Evolutionary conservation across 345 rosid genomes (phyloP).

Genomic region (Hirschfeldia incana): DNA sequence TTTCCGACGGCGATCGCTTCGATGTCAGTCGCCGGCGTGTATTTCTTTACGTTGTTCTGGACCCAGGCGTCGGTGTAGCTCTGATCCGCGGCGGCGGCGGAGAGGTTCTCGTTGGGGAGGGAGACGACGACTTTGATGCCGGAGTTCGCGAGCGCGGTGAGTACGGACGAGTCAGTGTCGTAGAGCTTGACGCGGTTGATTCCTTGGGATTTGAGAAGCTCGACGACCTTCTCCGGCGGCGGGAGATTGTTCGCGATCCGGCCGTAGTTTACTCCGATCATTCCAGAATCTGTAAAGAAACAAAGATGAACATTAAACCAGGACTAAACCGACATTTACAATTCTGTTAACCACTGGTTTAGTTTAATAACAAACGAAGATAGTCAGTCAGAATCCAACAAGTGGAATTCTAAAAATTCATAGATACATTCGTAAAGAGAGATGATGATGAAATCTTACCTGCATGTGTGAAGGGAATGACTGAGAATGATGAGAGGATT

Average conservation of each 20-base stretch:
- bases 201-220: slow-evolving; percentile 64
- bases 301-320: background rate
- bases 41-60: slow-evolving; percentile 53
- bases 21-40: slow-evolving; percentile 61
- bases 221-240: slow-evolving; percentile 63
- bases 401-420: background rate
- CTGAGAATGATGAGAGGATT: slow-evolving; percentile 40
- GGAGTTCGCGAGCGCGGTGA: slow-evolving; percentile 66
- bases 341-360: too few relatives aligned
- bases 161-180: slow-evolving; percentile 75
- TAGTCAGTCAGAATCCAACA: background rate
- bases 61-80: slow-evolving; percentile 83
- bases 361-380: background rate
- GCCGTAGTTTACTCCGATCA: slow-evolving; percentile 81
- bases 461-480: slow-evolving; percentile 33
- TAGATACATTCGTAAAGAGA: slow-evolving; percentile 23
- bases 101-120: slow-evolving; percentile 78
- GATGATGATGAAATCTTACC: slow-evolving; percentile 30
- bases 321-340: too few relatives aligned
- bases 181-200: slow-evolving; percentile 61
- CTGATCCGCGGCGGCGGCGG: slow-evolving; percentile 66
- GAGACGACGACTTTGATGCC: slow-evolving; percentile 65
- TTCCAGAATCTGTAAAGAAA: slow-evolving; percentile 45
- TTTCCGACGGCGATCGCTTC: slow-evolving; percentile 89
- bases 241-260: slow-evolving; percentile 76